Percentiles rank a stretch among this genome's conserved stretches.
These are phyloP conservation scores for Colletotrichum orbiculare DNA, from an alignment of 2,329 filamentous ascomycete genomes.

Conservation along the genomic window DNA sequence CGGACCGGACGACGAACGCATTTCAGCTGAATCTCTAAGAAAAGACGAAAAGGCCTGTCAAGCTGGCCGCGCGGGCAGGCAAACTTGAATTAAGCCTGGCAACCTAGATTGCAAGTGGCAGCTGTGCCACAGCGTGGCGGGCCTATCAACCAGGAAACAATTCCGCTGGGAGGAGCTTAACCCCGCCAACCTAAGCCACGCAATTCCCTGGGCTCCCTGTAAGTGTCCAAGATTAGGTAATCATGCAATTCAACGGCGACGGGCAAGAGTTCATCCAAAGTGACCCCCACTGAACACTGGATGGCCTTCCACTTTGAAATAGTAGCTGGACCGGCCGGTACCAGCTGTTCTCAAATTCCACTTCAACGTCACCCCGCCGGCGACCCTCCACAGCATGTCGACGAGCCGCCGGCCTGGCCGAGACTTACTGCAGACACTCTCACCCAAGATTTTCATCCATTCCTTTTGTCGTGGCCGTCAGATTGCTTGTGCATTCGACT, in stretches of 20 bases:
- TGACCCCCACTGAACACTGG: neutral
- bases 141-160: conserved; percentile 5
- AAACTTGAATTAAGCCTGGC: no score
- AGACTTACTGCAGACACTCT: conserved; percentile 14
- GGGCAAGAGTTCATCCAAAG: neutral
- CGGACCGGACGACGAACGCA: no score
- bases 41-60: no score
- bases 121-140: conserved; percentile 25
- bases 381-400: conserved; percentile 15
- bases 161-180: neutral
- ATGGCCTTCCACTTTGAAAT: neutral
- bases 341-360: conserved; percentile 4
- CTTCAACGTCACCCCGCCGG: conserved; percentile 28
- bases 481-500: neutral
- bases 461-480: neutral
- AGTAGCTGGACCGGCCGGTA: conserved; percentile 3
- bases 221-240: conserved; percentile 31
- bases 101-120: neutral
- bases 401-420: conserved; percentile 33
- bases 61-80: no score
- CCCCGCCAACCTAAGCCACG: conserved; percentile 9
- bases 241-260: neutral
- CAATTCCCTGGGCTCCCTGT: neutral
- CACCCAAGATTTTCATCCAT: conserved; percentile 15
- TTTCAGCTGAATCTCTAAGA: no score